A percentile compares a stretch with the other conserved stretches of the same genome.
Evolutionary conservation across 305 asterid genomes (phyloP).

Genomic region (Andrographis paniculata): DNA sequence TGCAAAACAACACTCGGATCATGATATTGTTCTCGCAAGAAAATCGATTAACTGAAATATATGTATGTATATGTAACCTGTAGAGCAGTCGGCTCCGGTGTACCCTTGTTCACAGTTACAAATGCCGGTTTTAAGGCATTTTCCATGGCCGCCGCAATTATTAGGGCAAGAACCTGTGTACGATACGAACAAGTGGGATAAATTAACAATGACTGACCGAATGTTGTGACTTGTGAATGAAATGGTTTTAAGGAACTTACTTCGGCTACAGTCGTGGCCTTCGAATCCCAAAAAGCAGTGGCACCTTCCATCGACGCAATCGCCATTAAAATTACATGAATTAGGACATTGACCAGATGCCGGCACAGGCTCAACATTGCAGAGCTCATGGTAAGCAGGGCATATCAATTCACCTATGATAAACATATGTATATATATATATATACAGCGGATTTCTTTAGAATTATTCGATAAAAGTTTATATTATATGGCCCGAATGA

Average conservation of each 20-base stretch:
- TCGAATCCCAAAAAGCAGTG: conserved; percentile 85
- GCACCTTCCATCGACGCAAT: conserved; percentile 82
- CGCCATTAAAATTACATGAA: conserved; percentile 83
- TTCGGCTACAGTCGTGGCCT: conserved; percentile 61
- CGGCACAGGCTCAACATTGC: conserved; percentile 53
- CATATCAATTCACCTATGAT: conserved; percentile 76
- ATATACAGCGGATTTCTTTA: too few species aligned
- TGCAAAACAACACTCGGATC: conserved; percentile 7
- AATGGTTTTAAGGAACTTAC: conserved; percentile 37
- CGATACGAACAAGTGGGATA: conserved; percentile 6
- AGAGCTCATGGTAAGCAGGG: conserved; percentile 91
- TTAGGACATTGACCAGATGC: conserved; percentile 69
- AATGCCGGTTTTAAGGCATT: conserved; percentile 58
- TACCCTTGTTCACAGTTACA: conserved; percentile 76
- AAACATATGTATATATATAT: too few species aligned
- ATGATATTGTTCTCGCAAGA: not conserved
- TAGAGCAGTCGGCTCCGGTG: conserved; percentile 90
- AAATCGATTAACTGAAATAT: conserved; percentile 5
- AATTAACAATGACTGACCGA: conserved; percentile 2
- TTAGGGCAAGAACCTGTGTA: conserved; percentile 39
- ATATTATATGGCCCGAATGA: not conserved
- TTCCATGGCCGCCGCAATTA: conserved; percentile 70
- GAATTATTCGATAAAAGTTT: too few species aligned
- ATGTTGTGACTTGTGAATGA: not conserved
- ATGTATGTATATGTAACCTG: too few species aligned